Conservation (phyloP, 768 basidiomycete genomes). For the Tricholoma sp. region DNA sequence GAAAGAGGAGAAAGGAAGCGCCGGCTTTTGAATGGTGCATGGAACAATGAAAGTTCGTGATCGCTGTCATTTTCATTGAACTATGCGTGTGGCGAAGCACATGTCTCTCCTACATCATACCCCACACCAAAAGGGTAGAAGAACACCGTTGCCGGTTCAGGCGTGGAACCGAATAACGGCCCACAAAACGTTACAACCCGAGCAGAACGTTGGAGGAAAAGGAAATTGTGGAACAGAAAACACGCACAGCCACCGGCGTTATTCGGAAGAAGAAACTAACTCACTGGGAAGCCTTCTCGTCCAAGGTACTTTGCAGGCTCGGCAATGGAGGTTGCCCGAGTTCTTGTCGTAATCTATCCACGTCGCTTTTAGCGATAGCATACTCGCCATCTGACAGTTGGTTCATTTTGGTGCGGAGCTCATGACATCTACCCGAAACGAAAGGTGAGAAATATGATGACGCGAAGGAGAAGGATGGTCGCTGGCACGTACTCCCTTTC, state of each 20-base stretch:
- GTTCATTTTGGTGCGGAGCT: slow-evolving; percentile 63
- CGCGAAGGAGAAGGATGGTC: slow-evolving; percentile 1
- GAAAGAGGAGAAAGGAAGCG: background rate
- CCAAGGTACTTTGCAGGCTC: slow-evolving; percentile 64
- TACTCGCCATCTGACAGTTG: slow-evolving; percentile 74
- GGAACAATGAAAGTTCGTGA: background rate
- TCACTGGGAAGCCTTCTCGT: slow-evolving; percentile 59
- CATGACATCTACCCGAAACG: slow-evolving; percentile 44
- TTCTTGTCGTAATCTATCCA: slow-evolving; percentile 69
- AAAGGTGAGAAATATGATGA: slow-evolving; percentile 2
- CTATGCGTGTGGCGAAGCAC: background rate
- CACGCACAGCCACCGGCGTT: background rate
- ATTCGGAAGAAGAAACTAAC: slow-evolving; percentile 20
- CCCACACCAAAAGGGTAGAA: background rate
- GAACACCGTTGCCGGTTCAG: background rate
- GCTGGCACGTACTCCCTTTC: slow-evolving; percentile 56
- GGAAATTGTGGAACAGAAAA: background rate
- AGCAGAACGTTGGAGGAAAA: background rate
- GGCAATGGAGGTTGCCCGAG: slow-evolving; percentile 74
- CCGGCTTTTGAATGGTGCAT: background rate
- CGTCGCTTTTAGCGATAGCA: slow-evolving; percentile 65
- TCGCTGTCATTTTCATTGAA: background rate
- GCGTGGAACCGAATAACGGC: background rate
- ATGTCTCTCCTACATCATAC: background rate
- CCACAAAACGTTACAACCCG: background rate